phyloP scores from a whole-genome alignment of 805 yeast species.

The Yarrowia divulgata region DNA sequence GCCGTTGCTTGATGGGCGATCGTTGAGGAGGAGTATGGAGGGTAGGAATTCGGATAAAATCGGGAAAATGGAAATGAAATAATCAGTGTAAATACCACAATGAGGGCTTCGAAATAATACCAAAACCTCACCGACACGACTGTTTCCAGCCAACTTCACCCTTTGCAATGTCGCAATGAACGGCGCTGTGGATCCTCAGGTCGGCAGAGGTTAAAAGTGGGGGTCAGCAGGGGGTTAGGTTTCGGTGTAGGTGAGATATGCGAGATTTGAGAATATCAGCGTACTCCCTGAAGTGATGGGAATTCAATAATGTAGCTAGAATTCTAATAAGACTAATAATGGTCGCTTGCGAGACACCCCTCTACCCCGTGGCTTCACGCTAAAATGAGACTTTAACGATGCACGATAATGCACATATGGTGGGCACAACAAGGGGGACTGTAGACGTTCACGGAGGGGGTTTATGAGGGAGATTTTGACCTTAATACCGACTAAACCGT shows the following conservation, averaged over 20 bases:
- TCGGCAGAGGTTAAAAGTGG: neutral
- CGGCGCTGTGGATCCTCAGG: slow-evolving; percentile 27
- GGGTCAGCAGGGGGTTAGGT: neutral
- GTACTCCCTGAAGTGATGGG: neutral
- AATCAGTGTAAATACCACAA: neutral
- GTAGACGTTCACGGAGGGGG: too few species aligned
- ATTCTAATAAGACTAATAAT: neutral
- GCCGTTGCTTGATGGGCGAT: slow-evolving; percentile 8
- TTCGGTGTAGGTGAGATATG: too few species aligned
- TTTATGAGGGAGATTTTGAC: neutral
- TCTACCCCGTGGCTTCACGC: slow-evolving; percentile 10
- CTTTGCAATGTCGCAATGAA: neutral
- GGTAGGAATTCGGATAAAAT: neutral
- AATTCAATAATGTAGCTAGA: neutral
- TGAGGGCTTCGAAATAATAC: neutral
- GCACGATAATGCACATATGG: slow-evolving; percentile 12
- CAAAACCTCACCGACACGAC: neutral
- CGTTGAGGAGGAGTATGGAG: neutral
- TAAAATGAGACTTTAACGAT: slow-evolving; percentile 1
- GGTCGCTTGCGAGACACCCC: neutral
- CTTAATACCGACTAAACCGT: too few species aligned
- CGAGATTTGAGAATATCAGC: neutral
- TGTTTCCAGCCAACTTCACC: neutral
- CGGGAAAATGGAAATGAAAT: neutral
- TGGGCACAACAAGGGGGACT: neutral